Evolutionary conservation across 306 rosid genomes (phyloP), one percentile per base, ranked within the genome.

Genomic region (Sophora flavescens): DNA sequence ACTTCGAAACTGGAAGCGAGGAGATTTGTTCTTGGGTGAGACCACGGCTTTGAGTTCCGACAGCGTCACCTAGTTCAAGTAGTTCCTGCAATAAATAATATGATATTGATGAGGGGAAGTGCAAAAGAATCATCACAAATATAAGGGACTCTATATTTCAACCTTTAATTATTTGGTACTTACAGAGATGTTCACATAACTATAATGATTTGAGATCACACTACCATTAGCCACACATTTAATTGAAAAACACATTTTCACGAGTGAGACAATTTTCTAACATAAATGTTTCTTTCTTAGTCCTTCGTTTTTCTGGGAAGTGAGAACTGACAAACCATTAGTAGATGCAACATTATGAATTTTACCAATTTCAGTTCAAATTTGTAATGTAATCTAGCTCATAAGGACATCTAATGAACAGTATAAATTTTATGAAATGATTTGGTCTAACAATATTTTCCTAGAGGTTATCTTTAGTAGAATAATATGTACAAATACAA

Each of bases 31-130:
- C 97, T 73, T 87, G 96, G 38, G 99, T 88, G 74, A 96, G 98
- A 80, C 99, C 99, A 54, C 98, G 91, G 80, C 87, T 96, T 85
- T 96, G 98, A 78, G 94, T 91, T 84, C 97, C 99, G 71, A 92
- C 99, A 8, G 90, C 82, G 84, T 93, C 98, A 28, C 97, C 98
- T 74, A 95, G 87, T 83, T 96, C 97, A 13, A 96, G 91, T 77
- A 95, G 83, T 87, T 93, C 98, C 96, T 95, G 96, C 64, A 85
- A 58, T 51, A 9, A 58, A 76, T 65, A 59, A 76, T 71, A 62
- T 28, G 4, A 67, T 81, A 78, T 35, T 28, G 52, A 71, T 33
- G 54, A 53, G 6, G 74, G 36, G 62, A 14, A 54, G 74, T 11
- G 68, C 1, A 50, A 50, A 47, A 63, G 26, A 68, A 67, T 22